phyloP scores from a whole-genome alignment of 768 basidiomycete species.

The Suillus decipiens region DNA sequence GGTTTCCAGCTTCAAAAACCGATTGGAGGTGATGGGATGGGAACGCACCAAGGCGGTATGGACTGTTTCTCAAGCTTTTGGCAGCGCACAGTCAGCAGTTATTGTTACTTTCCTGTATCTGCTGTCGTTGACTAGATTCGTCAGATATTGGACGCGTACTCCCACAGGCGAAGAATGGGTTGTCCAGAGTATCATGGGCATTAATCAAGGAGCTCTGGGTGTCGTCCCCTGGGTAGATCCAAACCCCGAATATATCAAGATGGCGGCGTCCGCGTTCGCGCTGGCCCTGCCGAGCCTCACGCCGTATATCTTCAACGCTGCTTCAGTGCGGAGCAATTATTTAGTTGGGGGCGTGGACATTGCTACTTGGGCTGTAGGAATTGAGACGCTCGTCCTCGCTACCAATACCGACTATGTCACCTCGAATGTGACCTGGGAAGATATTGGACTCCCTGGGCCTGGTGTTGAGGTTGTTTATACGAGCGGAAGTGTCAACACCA shows the following conservation, averaged over 20 bases:
- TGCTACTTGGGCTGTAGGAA: conserved; percentile 49
- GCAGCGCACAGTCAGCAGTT: conserved; percentile 39
- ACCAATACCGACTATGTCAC: conserved; percentile 50
- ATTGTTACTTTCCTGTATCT: conserved; percentile 3
- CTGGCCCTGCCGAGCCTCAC: conserved; percentile 45
- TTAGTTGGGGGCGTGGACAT: conserved; percentile 46
- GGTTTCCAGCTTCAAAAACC: conserved; percentile 63
- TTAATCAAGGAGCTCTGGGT: conserved; percentile 72
- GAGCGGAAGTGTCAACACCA: conserved; percentile 18
- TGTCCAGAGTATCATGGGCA: conserved; percentile 61
- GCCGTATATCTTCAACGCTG: conserved; percentile 46
- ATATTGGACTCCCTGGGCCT: conserved; percentile 25
- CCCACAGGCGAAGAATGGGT: conserved; percentile 75
- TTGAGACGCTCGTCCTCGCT: conserved; percentile 48
- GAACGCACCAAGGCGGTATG: conserved; percentile 69
- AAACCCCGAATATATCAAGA: conserved; percentile 52
- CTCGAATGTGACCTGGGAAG: conserved; percentile 33
- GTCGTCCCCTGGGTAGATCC: conserved; percentile 54
- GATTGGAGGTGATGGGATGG: conserved; percentile 66
- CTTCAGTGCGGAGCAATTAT: conserved; percentile 41
- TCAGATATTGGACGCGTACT: conserved; percentile 58
- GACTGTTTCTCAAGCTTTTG: conserved; percentile 83
- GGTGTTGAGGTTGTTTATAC: conserved; percentile 12
- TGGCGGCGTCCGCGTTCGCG: conserved; percentile 51
- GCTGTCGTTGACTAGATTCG: conserved; percentile 27